phyloP scores from a whole-genome alignment of 192 early-diverging fungal genomes.

The Diversispora eburnea region DNA sequence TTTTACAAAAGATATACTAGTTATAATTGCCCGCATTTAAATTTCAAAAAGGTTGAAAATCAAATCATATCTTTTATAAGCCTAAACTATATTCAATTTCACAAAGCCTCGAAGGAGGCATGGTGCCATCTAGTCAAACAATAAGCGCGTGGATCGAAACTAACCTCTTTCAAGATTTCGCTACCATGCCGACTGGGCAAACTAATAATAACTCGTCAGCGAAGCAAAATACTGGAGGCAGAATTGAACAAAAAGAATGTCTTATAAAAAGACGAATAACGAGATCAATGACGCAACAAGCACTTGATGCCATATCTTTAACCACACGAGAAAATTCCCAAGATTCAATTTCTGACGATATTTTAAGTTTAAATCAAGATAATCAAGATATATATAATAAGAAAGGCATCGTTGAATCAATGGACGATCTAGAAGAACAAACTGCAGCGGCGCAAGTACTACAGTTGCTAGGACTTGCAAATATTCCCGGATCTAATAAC shows the following conservation, averaged over 20 bases:
- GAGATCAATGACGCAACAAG: background rate
- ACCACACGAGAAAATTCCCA: background rate
- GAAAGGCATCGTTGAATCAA: background rate
- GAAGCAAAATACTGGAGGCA: conserved; percentile 2
- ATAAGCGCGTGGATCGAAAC: conserved; percentile 25
- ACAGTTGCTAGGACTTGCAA: conserved; percentile 9
- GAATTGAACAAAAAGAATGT: background rate
- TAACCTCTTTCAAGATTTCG: conserved; percentile 24
- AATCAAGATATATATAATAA: background rate
- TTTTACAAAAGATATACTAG: no score
- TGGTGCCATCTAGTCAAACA: conserved; percentile 25
- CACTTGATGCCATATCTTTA: background rate
- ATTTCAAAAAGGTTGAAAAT: no score
- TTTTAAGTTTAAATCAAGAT: background rate
- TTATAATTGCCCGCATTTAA: no score
- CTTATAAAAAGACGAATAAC: background rate
- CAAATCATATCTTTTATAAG: no score
- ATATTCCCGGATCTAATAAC: background rate
- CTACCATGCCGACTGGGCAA: conserved; percentile 19
- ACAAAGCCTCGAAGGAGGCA: conserved; percentile 21
- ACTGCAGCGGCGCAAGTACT: conserved; percentile 17
- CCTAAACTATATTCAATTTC: conserved; percentile 8
- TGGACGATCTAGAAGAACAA: conserved; percentile 27
- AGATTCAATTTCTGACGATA: background rate
- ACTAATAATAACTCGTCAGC: background rate